phyloP scores from a whole-genome alignment of 805 yeast species.

The Huiozyma sinensis region DNA sequence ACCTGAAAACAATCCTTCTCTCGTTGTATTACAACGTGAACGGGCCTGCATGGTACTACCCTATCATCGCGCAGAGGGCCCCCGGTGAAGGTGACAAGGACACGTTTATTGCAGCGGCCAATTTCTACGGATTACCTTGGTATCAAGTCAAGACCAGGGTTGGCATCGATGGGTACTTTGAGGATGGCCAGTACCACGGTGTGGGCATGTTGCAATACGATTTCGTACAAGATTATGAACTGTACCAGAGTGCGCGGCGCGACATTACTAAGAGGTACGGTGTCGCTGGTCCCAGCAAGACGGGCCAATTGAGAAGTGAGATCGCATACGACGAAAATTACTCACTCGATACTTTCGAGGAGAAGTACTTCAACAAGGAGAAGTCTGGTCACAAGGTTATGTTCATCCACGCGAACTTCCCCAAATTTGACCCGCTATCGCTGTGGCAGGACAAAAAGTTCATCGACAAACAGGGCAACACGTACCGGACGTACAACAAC shows the following conservation, averaged over 20 bases:
- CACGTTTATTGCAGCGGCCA: conserved; percentile 58
- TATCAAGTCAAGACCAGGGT: conserved; percentile 37
- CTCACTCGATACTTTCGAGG: conserved; percentile 11
- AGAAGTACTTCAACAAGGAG: conserved; percentile 10
- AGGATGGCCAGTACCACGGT: conserved; percentile 44
- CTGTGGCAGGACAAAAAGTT: conserved; percentile 9
- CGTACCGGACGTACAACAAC: conserved; percentile 14
- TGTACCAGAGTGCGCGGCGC: conserved; percentile 11
- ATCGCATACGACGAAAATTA: conserved; percentile 10
- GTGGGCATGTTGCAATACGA: conserved; percentile 72
- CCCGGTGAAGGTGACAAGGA: conserved; percentile 80
- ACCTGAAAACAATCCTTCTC: conserved; percentile 46
- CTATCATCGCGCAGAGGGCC: conserved; percentile 59
- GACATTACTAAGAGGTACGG: conserved; percentile 9
- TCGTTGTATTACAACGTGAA: conserved; percentile 54
- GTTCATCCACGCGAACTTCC: conserved; percentile 32
- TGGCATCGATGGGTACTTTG: conserved; percentile 29
- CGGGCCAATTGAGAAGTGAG: neutral
- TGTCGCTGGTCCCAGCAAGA: neutral
- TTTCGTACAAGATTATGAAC: conserved; percentile 47
- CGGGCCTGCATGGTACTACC: conserved; percentile 62
- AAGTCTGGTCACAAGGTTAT: conserved; percentile 11
- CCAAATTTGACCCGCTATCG: conserved; percentile 30
- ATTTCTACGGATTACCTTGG: conserved; percentile 36
- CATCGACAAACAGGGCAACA: conserved; percentile 11